Base-by-base conservation (phyloP, 2,329 filamentous ascomycete genomes). In the Sporothrix humicola region DNA sequence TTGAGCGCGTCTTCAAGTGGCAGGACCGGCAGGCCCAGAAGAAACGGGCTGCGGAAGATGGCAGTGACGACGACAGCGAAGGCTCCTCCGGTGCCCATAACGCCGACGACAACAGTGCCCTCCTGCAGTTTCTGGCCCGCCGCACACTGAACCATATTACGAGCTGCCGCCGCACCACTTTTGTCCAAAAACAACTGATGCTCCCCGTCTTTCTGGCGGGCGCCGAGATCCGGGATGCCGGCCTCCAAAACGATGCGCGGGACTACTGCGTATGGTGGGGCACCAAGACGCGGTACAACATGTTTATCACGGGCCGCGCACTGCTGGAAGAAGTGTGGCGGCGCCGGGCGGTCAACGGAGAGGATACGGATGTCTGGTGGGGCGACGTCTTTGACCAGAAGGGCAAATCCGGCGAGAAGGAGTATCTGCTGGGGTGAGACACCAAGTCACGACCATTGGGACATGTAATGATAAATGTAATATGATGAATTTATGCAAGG, bases 131-230 rank as follows among this genome's bases (percentile, higher is more conserved):
- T 23, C 70, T 81, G 5, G 77, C 78, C 0, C 79, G 80, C 12
- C 76, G 75, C n/a, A 79, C 77, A 0, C 76, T 82, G 56, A 78
- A 79, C 52, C 78, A 80, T 74, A 78, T 80, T n/a, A 73, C 76
- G 6, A 78, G 77, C 20, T 81, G 80, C 71, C 76, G 79, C 9
- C 73, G 72, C 15, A 79, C 76, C 12, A 78, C 76, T 0, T 77
- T 80, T 61, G 76, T 79, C 0, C 81, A 82, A 73, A 82, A 82
- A 69, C 81, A 82, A 59, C 75, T 82, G 0, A 77, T 83, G 2
- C 76, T 83, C 1, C 81, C 81, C 0, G 77, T 82, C 0, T 82
- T 83, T 48, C 73, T 83, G 0, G 81, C 81, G 0, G 81, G 78
- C 1, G 78, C 77, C 23, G 81, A 82, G 73, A 78, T 78, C 1